These are phyloP conservation scores for Tilletia caries DNA, from an alignment of 1,284 basidiomycete species.

Conservation along the genomic window DNA sequence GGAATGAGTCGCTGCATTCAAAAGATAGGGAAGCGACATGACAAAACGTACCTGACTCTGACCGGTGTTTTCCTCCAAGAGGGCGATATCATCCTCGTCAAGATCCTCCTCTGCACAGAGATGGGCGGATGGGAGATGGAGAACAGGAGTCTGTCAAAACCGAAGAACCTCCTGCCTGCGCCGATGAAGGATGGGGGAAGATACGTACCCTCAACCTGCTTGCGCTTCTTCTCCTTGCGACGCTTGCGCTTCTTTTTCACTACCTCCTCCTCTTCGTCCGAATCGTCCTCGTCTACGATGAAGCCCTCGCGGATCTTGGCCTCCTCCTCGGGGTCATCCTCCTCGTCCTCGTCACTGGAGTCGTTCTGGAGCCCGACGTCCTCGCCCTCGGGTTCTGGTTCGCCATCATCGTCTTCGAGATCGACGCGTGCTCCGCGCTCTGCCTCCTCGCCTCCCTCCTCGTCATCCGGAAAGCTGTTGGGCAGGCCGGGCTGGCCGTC, in stretches of 20 bases:
- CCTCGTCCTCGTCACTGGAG: conserved; percentile 45
- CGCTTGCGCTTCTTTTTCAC: conserved; percentile 50
- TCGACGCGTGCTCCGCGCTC: conserved; percentile 37
- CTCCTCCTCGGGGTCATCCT: conserved; percentile 45
- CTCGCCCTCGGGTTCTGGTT: conserved; percentile 69
- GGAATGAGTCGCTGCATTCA: too few species aligned
- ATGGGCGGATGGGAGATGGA: too few species aligned
- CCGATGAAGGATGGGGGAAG: too few species aligned
- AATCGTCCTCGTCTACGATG: conserved; percentile 52
- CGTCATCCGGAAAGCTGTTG: conserved; percentile 20
- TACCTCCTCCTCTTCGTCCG: conserved; percentile 59
- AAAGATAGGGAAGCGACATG: too few species aligned
- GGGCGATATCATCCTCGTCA: conserved; percentile 91
- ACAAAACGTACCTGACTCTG: conserved; percentile 47
- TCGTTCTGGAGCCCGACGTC: conserved; percentile 62
- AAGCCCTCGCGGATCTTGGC: conserved; percentile 50
- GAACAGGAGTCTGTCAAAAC: too few species aligned
- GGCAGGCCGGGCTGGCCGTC: conserved; percentile 20
- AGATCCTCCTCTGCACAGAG: conserved; percentile 62
- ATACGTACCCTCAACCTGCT: conserved; percentile 11
- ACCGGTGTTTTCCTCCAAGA: conserved; percentile 92
- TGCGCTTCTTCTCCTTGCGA: conserved; percentile 59
- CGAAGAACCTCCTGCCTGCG: too few species aligned
- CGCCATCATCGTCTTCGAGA: conserved; percentile 35
- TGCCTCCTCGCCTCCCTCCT: conserved; percentile 22